These are phyloP conservation scores for Corymbia maculata DNA, from an alignment of 345 rosid genomes.

Conservation along the genomic window DNA sequence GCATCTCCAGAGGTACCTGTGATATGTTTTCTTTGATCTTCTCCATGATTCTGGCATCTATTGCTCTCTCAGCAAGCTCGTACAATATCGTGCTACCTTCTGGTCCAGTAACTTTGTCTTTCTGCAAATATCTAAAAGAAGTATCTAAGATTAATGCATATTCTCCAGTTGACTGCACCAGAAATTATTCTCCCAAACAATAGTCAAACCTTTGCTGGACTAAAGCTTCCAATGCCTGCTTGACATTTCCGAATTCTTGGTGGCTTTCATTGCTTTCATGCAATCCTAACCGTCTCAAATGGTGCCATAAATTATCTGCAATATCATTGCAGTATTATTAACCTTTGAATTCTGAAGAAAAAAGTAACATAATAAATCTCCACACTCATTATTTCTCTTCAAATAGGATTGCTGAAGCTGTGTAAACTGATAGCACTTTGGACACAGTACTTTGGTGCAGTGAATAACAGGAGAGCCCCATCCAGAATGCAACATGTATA, in stretches of 20 bases:
- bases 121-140: constrained; percentile 61
- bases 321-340: background rate
- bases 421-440: background rate
- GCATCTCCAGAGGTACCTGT: constrained; percentile 36
- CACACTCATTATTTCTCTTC: background rate
- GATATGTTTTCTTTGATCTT: constrained; percentile 63
- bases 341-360: background rate
- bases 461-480: background rate
- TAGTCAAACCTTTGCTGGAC: constrained; percentile 72
- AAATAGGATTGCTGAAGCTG: background rate
- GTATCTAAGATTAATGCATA: background rate
- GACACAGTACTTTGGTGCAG: background rate
- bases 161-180: background rate
- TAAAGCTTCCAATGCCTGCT: constrained; percentile 65
- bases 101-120: constrained; percentile 72
- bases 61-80: constrained; percentile 92
- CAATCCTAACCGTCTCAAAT: constrained; percentile 64
- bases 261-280: constrained; percentile 55
- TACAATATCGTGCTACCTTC: constrained; percentile 67
- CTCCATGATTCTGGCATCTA: constrained; percentile 51
- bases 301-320: constrained; percentile 80
- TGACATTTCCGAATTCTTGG: constrained; percentile 63
- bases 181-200: background rate
- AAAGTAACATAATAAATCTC: background rate
- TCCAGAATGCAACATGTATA: background rate